A percentile compares a stretch with the other conserved stretches of the same genome.
These are phyloP conservation scores for Apiosordaria backusii DNA, from an alignment of 495 filamentous ascomycete genomes.

Conservation along the genomic window DNA sequence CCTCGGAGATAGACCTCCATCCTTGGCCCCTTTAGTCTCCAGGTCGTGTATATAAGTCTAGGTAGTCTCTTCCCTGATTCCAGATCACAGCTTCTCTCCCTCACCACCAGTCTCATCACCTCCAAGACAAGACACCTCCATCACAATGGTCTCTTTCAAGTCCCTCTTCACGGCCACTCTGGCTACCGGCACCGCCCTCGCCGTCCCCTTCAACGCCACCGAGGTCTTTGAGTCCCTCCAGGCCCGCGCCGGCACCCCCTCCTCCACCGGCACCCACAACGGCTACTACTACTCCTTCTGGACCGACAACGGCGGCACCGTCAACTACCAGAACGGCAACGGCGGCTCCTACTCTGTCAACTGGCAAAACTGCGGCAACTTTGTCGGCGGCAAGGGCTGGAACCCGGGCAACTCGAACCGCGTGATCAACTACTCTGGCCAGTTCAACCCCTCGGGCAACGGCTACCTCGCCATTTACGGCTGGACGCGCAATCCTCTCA, in stretches of 20 bases:
- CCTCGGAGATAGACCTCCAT: background rate
- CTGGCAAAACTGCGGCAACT: slow-evolving; percentile 55
- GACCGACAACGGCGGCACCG: slow-evolving; percentile 53
- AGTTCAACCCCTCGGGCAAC: slow-evolving; percentile 49
- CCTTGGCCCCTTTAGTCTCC: background rate
- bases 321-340: slow-evolving; percentile 54
- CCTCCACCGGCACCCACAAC: slow-evolving; percentile 48
- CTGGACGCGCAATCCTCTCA: slow-evolving; percentile 53
- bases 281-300: slow-evolving; percentile 61
- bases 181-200: slow-evolving; percentile 14
- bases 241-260: slow-evolving; percentile 26
- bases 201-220: slow-evolving; percentile 18
- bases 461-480: slow-evolving; percentile 59
- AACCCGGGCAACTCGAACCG: slow-evolving; percentile 38
- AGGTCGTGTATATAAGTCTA: background rate
- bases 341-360: slow-evolving; percentile 51
- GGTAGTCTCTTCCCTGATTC: background rate
- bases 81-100: background rate
- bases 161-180: slow-evolving; percentile 16
- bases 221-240: slow-evolving; percentile 31
- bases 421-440: slow-evolving; percentile 54
- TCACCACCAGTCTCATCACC: slow-evolving; percentile 6
- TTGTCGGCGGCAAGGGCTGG: slow-evolving; percentile 64
- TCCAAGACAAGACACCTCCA: background rate
- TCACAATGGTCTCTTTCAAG: slow-evolving; percentile 24